These are phyloP conservation scores for Gyromitra esculenta DNA, from an alignment of 2,329 filamentous ascomycete species.

Conservation along the genomic window DNA sequence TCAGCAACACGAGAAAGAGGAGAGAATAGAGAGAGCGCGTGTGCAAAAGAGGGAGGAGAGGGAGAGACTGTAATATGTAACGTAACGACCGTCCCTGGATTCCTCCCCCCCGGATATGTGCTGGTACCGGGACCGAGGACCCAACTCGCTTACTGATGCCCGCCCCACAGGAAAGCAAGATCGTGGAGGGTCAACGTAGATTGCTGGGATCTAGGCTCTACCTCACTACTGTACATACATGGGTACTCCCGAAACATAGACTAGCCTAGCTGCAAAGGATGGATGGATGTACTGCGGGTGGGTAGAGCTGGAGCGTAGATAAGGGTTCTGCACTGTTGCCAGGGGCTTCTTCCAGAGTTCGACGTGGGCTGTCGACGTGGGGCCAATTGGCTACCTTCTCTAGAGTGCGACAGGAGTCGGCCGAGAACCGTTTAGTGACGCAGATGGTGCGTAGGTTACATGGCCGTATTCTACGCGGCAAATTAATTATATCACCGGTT, in stretches of 20 bases:
- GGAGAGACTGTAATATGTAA: background rate
- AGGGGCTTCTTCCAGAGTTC: background rate
- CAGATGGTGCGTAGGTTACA: background rate
- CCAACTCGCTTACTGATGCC: constrained; percentile 9
- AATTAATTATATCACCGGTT: background rate
- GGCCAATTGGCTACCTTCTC: background rate
- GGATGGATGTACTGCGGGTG: background rate
- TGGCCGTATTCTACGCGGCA: background rate
- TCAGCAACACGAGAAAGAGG: background rate
- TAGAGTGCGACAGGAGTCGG: constrained; percentile 10
- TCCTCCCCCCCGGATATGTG: background rate
- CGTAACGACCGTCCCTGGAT: background rate
- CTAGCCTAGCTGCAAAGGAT: background rate
- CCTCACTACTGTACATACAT: background rate
- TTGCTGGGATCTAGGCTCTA: constrained; percentile 12
- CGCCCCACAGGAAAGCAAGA: constrained; percentile 9
- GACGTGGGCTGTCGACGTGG: background rate
- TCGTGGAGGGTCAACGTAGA: background rate
- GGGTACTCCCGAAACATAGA: background rate
- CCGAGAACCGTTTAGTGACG: constrained; percentile 21
- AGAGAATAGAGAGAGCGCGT: background rate
- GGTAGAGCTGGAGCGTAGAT: background rate
- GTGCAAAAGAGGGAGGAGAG: background rate
- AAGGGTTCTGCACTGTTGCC: background rate
- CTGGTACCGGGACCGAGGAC: background rate